Evolutionary conservation across 2,329 filamentous ascomycete genomes (phyloP), one percentile per base, ranked within the genome.

Genomic region (Xylaria sp.): DNA sequence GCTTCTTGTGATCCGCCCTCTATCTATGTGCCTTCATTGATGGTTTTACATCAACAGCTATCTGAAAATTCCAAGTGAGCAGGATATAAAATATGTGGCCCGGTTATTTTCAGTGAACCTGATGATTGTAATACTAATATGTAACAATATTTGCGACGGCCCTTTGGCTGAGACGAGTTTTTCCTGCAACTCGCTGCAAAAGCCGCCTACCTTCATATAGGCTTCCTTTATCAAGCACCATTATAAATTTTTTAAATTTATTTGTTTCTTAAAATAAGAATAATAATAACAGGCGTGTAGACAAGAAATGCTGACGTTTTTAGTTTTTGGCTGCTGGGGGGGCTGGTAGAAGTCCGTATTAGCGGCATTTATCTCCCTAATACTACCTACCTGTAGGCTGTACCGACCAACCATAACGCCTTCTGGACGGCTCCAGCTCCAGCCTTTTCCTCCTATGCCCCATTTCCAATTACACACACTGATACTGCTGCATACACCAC

Each of bases 341-440:
- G 50, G 14, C 27, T 64, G 42, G 42, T 45, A 47, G 42, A 24
- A 48, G 55, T 24, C n/a, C 17, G 54, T 61, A 4, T 65, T 69
- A 69, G 68, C 61, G 68, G 67, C 61, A 65, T 69, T 61, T 65
- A 32, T 56, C 48, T 27, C 64, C 56, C 64, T 58, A 68, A 47
- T 17, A 48, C 50, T 12, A 39, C 55, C 64, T 61, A 47, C 42
- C 42, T 47, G 50, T 47, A 47, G 5, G 17, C n/a, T 57, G 51
- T 63, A 61, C 64, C 50, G 55, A 42, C 68, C 68, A 68, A 65
- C 65, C 68, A 68, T 53, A 69, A 27, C 47, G 36, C 11, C 54
- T 55, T 48, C 61, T 60, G 21, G 21, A 21, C 53, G 36, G 51
- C 42, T 55, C 57, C 27, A 55, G 36, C 34, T 57, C 54, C 55